Base-by-base conservation (phyloP, 225 moss, liverwort and hornwort genomes). In the Physcomitrellopsis africana region DNA sequence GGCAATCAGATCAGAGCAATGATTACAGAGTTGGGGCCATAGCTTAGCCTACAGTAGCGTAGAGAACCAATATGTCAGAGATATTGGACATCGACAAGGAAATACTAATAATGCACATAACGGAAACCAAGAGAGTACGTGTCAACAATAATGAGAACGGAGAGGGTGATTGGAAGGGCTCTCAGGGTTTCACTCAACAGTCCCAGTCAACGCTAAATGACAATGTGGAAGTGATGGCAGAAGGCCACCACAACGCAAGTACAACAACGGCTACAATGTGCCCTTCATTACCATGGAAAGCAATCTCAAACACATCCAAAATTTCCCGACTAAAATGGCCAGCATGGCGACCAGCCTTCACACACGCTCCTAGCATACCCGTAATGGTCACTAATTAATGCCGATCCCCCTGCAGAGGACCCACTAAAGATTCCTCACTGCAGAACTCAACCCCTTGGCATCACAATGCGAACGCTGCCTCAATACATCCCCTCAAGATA, bases 371-470 rank as follows among this genome's bases (percentile, higher is more conserved):
- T 62, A 60, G 70, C 67, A 67, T 70, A 67, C 72, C 71, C 79
- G 20, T 76, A 72, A 79, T 75, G 75, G 75, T 75, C 71, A 79
- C 67, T 72, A 75, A 67, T 56, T 61, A 78, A 60, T 70, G 60
- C 60, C 32, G 32, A 60, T 64, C 53, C 12, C 26, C 53, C 66
- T 18, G 43, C 11, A 60, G 42, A 52, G 51, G 65, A 82, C 51
- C 69, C 65, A 76, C 53, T 26, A 56, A 62, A 46, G 61, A 67
- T 67, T 7, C 37, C 58, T 32, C 41, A 23, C n/a, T 61, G 41
- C 6, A 9, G 20, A 8, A 58, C 49, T 8, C 22, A 15, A 24
- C 10, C 23, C 29, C 27, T 57, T 22, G 7, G 52, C 45, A 47
- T 45, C 47, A 47, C 52, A 66, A 66, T 74, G 68, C 46, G 16